Evolutionary conservation across 192 early-diverging fungal species (phyloP).

Genomic region (Lobosporangium transversale): DNA sequence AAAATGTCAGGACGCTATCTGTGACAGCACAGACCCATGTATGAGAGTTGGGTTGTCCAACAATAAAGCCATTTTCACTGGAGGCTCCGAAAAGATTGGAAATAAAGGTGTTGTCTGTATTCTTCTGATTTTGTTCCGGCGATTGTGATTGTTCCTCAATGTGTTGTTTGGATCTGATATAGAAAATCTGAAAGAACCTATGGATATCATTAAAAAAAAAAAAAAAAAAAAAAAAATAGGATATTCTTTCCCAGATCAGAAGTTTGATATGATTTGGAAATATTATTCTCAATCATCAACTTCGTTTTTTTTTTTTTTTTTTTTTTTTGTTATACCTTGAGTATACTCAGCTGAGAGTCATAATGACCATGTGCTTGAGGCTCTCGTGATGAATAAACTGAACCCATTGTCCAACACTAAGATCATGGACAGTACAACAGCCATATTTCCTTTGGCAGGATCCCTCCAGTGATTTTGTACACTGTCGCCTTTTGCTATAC

Average conservation of each 20-base stretch:
- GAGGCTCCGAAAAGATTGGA: constrained; percentile 57
- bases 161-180: constrained; percentile 37
- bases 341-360: background rate
- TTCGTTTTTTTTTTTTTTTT: too few species aligned
- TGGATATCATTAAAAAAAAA: constrained; percentile 2
- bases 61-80: constrained; percentile 65
- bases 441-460: constrained; percentile 65
- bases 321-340: too few species aligned
- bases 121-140: background rate
- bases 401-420: constrained; percentile 59
- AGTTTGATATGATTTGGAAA: background rate
- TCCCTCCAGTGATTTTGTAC: constrained; percentile 66
- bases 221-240: background rate
- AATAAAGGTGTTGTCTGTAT: background rate
- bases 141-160: constrained; percentile 37
- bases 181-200: constrained; percentile 18
- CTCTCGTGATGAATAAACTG: constrained; percentile 54
- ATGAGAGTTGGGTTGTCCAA: constrained; percentile 40
- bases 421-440: constrained; percentile 61
- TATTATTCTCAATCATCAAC: background rate
- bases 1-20: constrained; percentile 25
- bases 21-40: constrained; percentile 54
- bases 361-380: constrained; percentile 14
- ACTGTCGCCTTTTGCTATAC: constrained; percentile 37
- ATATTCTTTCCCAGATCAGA: background rate